Conservation (phyloP, 352 stramenopile genomes). For the Pythium brachiatum region DNA sequence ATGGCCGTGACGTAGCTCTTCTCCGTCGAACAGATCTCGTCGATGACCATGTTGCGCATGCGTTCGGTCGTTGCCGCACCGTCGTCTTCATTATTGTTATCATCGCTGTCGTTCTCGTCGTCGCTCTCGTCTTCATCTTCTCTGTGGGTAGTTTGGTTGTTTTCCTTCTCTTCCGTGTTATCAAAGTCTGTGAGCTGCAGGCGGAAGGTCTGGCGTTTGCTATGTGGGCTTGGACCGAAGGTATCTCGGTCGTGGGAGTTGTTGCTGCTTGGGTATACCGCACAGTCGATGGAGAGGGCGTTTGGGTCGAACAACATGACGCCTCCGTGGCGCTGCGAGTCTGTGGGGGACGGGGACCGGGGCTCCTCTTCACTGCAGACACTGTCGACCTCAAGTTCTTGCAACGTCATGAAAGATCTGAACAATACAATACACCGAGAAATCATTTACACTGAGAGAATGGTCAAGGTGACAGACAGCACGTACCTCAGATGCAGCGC, state of each 20-base stretch:
- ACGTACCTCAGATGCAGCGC: constrained; percentile 19
- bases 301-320: constrained; percentile 25
- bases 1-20: constrained; percentile 77
- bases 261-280: background rate
- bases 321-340: constrained; percentile 10
- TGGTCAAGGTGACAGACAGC: too few species aligned
- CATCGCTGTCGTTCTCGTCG: constrained; percentile 18
- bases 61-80: constrained; percentile 22
- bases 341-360: constrained; percentile 18
- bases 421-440: too few species aligned
- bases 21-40: constrained; percentile 82
- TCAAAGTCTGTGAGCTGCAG: constrained; percentile 9
- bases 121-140: too few species aligned
- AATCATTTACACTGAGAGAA: too few species aligned
- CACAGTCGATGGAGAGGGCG: background rate
- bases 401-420: too few species aligned
- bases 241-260: background rate
- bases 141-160: too few species aligned
- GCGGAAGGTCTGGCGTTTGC: constrained; percentile 1
- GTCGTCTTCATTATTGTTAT: constrained; percentile 25
- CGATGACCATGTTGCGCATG: constrained; percentile 53
- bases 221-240: background rate
- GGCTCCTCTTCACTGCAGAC: constrained; percentile 14
- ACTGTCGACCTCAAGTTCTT: too few species aligned
- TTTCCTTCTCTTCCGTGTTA: constrained; percentile 1